Conservation (phyloP, 2,329 filamentous ascomycete species). For the Thermochaetoides dissita region DNA sequence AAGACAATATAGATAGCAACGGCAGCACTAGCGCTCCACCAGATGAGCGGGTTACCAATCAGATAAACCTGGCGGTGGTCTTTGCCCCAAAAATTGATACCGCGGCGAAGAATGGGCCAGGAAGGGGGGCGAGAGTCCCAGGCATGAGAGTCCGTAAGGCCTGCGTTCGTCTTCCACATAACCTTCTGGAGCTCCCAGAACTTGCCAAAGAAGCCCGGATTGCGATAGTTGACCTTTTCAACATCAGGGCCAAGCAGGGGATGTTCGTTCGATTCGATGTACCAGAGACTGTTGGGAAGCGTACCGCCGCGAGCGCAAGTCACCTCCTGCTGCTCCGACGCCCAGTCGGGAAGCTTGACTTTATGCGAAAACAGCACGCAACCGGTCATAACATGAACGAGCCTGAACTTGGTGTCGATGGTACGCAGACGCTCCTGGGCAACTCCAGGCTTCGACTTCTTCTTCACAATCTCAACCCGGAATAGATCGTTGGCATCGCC, state of each 20-base stretch:
- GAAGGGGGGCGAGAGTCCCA: conserved; percentile 93
- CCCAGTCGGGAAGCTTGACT: conserved; percentile 96
- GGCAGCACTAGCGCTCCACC: conserved; percentile 76
- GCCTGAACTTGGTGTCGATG: conserved; percentile 91
- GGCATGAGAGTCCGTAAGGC: conserved; percentile 86
- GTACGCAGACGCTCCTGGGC: conserved; percentile 80
- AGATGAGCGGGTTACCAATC: conserved; percentile 85
- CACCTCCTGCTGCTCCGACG: conserved; percentile 97
- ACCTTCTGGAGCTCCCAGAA: conserved; percentile 96
- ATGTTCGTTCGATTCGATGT: conserved; percentile 82
- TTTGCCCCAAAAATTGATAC: conserved; percentile 99
- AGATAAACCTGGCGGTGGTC: conserved; percentile 92
- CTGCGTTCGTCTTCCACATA: conserved; percentile 98
- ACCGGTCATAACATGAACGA: conserved; percentile 92
- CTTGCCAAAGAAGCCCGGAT: conserved; percentile 91
- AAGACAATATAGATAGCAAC: conserved; percentile 66
- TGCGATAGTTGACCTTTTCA: conserved; percentile 91
- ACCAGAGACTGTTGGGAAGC: conserved; percentile 94
- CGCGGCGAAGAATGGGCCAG: conserved; percentile 82
- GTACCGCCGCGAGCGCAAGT: conserved; percentile 87
- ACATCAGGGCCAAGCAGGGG: conserved; percentile 58
- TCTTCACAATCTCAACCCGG: conserved; percentile 87
- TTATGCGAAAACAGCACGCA: conserved; percentile 97
- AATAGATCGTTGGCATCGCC: conserved; percentile 96
- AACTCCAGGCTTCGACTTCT: conserved; percentile 61